Base-by-base conservation (phyloP, 805 yeast genomes). In the Metschnikowia aberdeeniae region DNA sequence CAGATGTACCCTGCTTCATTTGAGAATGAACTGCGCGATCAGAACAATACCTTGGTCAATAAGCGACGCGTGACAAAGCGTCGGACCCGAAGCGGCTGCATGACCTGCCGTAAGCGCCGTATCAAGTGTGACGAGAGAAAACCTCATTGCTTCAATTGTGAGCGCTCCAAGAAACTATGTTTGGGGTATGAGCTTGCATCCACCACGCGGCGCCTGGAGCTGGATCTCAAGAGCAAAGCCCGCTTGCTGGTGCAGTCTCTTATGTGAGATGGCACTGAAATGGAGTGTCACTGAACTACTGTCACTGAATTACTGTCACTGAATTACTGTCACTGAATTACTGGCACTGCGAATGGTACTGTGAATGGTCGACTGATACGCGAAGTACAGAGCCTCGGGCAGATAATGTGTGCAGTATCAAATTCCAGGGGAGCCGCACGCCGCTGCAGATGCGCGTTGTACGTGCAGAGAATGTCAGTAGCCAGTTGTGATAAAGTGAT, bases 41-140 rank as follows among this genome's bases (percentile, higher is more conserved):
- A 62, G 28, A 64, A 63, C 45, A 61, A 64, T 36, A 66, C 68
- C 22, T 51, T 62, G 43, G 32, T 66, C 40, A 60, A 62, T 53
- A 68, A 68, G 47, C 58, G 76, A 40, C 60, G 78, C 39, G 70
- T 73, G 49, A 72, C 78, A 49, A 76, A 81, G 55, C 67, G 83
- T 37, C 68, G 90, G 42, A 84, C 89, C 2, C 70, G 86, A 56
- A 83, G 89, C 0, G 92, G 92, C 2, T 84, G 90, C 60, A 62
- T 82, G 45, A 84, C 90, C 1, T 84, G 90, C 59, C 72, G 89
- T 29, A 76, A 80, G 57, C 66, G 89, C 50, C 68, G 89, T 36
- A 81, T 84, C 56, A 84, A 84, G 64, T 84, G 90, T 62, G 90
- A 84, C 62, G 90, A 84, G 65, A 62, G 82, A 40, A 83, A 80